These are phyloP conservation scores for Tieghemostelium lacteum DNA, from an alignment of 78 protist species.

Conservation along the genomic window DNA sequence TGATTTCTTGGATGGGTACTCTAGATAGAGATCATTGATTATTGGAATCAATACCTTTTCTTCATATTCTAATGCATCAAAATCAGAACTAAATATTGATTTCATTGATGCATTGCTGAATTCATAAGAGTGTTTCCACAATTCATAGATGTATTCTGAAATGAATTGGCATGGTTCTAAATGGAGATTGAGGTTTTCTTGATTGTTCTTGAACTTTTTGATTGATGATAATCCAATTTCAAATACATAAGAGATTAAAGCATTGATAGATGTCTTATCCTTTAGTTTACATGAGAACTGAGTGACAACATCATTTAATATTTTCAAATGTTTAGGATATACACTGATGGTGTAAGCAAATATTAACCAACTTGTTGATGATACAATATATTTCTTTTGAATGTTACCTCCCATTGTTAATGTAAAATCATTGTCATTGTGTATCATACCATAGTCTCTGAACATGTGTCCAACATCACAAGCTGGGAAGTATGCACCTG, in stretches of 20 bases:
- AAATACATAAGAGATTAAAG: slow-evolving; percentile 17
- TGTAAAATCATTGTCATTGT: neutral
- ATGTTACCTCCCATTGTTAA: slow-evolving; percentile 7
- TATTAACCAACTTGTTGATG: slow-evolving; percentile 21
- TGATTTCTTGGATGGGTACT: neutral
- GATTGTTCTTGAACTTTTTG: neutral
- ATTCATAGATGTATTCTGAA: slow-evolving; percentile 26
- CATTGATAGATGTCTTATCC: too few relatives aligned
- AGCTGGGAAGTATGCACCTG: slow-evolving; percentile 53
- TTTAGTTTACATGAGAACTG: too few relatives aligned
- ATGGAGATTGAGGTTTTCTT: neutral
- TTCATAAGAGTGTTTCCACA: slow-evolving; percentile 19
- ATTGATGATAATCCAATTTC: slow-evolving; percentile 26
- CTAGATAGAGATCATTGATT: neutral
- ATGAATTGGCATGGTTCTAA: slow-evolving; percentile 14
- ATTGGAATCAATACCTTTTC: slow-evolving; percentile 4
- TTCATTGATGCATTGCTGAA: slow-evolving; percentile 1
- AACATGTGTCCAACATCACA: slow-evolving; percentile 31
- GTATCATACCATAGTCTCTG: slow-evolving; percentile 61
- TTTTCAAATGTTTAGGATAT: too few relatives aligned
- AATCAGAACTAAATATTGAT: neutral
- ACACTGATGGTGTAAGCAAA: slow-evolving; percentile 13
- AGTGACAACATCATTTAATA: too few relatives aligned
- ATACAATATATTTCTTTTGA: slow-evolving; percentile 11
- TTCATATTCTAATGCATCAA: slow-evolving; percentile 23